Base-by-base conservation (phyloP, 768 basidiomycete genomes). In the Jaapia argillacea region DNA sequence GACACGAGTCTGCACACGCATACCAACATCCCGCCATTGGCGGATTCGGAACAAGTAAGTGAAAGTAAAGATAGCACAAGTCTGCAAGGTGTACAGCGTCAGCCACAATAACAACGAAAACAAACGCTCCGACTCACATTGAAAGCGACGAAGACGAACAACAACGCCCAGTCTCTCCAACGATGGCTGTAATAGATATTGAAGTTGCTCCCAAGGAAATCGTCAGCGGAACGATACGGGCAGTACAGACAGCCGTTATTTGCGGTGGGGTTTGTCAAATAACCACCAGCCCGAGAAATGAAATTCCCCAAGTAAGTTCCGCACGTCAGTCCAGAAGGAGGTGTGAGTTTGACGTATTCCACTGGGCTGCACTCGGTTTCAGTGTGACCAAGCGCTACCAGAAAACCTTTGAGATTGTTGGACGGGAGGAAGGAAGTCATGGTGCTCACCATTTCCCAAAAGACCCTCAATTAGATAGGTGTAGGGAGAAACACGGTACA, bases 301-400 rank as follows among this genome's bases (percentile, higher is more conserved):
- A 59, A 70, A 4, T 54, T 25, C 5, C 39, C 20, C 22, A 62
- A 42, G 54, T 61, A 69, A 2, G 44, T 24, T 4, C 27, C 49
- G 48, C 68, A 70, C 2, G 61, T 61, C 42, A 59, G 53, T 2
- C 62, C 63, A 5, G 45, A 24, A 10, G 64, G 59, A 1, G 66
- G 53, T 1, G 52, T 42, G 47, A 69, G 60, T 5, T 48, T 43
- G 40, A 64, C 56, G 24, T 58, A 55, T 48, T 70, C 69, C 46
- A 33, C 42, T 2, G 26, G n/a, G 2, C 57, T 46, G 53, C 69
- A 68, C n/a, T n/a, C n/a, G n/a, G n/a, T n/a, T n/a, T n/a, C n/a
- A n/a, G n/a, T 18, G 51, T 48, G 38, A 67, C 58, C 0, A 44
- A 40, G 2, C 57, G 45, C n/a, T 51, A 54, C 46, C 65, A 56